Base-by-base conservation (phyloP, 768 basidiomycete genomes). In the Mycena vitilis region DNA sequence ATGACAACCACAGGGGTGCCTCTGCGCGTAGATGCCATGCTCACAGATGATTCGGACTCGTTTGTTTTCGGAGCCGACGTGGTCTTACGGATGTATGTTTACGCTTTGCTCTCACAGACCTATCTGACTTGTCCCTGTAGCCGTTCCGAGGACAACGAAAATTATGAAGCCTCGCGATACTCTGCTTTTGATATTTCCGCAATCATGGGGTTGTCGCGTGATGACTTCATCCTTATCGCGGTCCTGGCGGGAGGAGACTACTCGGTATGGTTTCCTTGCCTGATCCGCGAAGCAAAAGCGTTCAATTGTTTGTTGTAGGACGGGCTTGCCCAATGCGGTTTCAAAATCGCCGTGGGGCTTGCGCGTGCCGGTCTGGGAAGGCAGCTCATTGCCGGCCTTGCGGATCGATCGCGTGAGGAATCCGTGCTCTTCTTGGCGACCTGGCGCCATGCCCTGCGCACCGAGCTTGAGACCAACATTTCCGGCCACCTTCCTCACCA, bases 21-120 rank as follows among this genome's bases (percentile, higher is more conserved):
- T 8, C 37, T 59, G 30, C 55, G 61, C 5, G 81, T 88, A 47
- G 86, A 88, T 75, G 82, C 81, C 16, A 79, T 87, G 10, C 65
- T 87, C 20, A 82, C 86, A 1, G 84, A 86, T 48, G 86, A 88
- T 71, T 82, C 81, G 6, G 87, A 88, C 66, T 78, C 78, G 0
- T 74, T 88, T 40, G 73, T 88, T 2, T 88, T 87, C 63, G 85
- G 86, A 0, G 85, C 81, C 1, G 78, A 75, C 18, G 74, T 85
- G 82, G 83, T 86, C 9, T 45, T 63, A 20, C 65, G 61, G 4
- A 63, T 63, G 65, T 68, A 38, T 12, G 49, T 64, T n/a, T n/a
- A n/a, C n/a, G n/a, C n/a, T n/a, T n/a, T n/a, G n/a, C n/a, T n/a
- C n/a, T n/a, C n/a, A n/a, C n/a, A n/a, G n/a, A n/a, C n/a, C n/a